Evolutionary conservation across 768 basidiomycete species (phyloP).

Genomic region (Cyathus striatus): DNA sequence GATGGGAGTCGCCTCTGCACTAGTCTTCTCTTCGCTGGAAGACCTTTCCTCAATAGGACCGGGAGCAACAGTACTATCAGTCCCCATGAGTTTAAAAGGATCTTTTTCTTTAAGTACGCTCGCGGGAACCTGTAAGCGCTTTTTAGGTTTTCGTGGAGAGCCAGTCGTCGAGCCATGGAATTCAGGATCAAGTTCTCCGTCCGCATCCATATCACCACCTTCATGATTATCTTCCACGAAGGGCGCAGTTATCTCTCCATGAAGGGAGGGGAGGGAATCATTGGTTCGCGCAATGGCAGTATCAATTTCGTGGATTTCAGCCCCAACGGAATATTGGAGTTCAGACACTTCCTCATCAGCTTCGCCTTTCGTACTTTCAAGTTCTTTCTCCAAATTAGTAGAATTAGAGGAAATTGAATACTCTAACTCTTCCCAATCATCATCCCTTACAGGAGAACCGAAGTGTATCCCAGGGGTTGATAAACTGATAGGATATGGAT

Average conservation of each 20-base stretch:
- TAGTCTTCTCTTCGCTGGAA: too few relatives aligned
- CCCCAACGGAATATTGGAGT: background rate
- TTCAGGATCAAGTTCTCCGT: slow-evolving; percentile 30
- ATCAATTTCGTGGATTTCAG: background rate
- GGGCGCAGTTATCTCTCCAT: background rate
- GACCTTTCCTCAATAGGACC: slow-evolving; percentile 7
- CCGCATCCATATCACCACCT: slow-evolving; percentile 26
- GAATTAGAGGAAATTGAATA: slow-evolving; percentile 26
- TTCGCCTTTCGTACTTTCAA: slow-evolving; percentile 15
- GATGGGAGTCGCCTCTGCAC: too few relatives aligned
- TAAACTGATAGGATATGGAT: slow-evolving; percentile 44
- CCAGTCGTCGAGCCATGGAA: slow-evolving; percentile 8
- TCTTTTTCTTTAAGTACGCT: slow-evolving; percentile 12
- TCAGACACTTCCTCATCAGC: slow-evolving; percentile 2
- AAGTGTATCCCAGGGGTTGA: slow-evolving; percentile 30
- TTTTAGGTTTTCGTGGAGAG: background rate
- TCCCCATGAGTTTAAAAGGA: slow-evolving; percentile 25
- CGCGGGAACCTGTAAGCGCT: background rate
- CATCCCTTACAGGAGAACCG: slow-evolving; percentile 8
- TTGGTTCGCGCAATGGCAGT: too few relatives aligned
- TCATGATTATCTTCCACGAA: slow-evolving; percentile 5
- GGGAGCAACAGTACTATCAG: slow-evolving; percentile 13
- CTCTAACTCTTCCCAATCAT: slow-evolving; percentile 17
- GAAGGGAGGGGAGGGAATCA: too few relatives aligned
- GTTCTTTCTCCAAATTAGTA: too few relatives aligned